A percentile compares a stretch with the other conserved stretches of the same genome.
These are phyloP conservation scores for Henckelia pumila DNA, from an alignment of 257 asterid species.

Conservation along the genomic window DNA sequence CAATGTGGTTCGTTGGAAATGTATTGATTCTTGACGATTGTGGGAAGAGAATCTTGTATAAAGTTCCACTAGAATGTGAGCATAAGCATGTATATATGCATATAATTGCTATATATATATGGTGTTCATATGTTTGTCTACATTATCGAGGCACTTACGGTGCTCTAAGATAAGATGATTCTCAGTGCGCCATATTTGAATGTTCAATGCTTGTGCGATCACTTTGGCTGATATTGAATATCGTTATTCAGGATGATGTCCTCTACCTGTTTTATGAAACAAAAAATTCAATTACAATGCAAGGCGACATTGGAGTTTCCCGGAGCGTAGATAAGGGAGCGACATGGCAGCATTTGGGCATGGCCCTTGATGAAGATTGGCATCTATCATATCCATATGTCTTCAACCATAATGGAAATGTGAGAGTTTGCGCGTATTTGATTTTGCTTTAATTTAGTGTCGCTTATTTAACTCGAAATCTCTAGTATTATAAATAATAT, in stretches of 20 bases:
- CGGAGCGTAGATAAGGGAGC: conserved; percentile 77
- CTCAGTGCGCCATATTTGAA: not conserved
- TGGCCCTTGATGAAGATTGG: conserved; percentile 91
- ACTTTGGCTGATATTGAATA: conserved; percentile 27
- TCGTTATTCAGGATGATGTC: conserved; percentile 59
- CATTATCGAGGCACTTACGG: not conserved
- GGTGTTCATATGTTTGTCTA: not conserved
- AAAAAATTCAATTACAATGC: conserved; percentile 77
- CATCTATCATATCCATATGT: conserved; percentile 94
- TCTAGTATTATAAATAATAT: too few relatives aligned
- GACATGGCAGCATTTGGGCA: conserved; percentile 90
- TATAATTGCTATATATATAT: too few relatives aligned
- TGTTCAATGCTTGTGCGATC: not conserved
- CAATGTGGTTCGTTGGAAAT: not conserved
- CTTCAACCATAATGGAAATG: conserved; percentile 77
- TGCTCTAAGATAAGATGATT: not conserved
- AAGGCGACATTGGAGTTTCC: conserved; percentile 96
- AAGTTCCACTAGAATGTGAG: not conserved
- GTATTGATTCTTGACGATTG: not conserved
- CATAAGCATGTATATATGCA: not conserved
- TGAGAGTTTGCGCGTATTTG: conserved; percentile 34
- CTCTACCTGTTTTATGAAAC: conserved; percentile 79
- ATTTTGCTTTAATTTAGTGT: not conserved
- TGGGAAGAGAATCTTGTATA: not conserved
- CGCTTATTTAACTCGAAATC: not conserved